Evolutionary conservation across 495 filamentous ascomycete genomes (phyloP), one percentile per base, ranked within the genome.

Genomic region (Penicillium argentinense): DNA sequence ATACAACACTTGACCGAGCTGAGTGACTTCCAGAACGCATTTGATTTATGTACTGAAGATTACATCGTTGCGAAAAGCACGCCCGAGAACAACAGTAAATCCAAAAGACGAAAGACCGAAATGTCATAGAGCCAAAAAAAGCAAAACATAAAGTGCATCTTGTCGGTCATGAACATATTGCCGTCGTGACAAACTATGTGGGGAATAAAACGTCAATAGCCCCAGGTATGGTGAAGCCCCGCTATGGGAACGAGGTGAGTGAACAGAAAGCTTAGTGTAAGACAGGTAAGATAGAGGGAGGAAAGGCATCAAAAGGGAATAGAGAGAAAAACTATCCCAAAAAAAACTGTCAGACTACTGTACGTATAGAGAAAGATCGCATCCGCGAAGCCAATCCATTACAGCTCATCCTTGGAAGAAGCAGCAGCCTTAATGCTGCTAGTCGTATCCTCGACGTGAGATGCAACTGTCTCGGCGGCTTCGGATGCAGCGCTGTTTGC

Each of bases 321-420:
- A 24, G 41, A 16, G 29, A 41, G 27, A 51, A 22, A 14, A 41
- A 33, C 39, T n/a, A n/a, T n/a, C n/a, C n/a, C n/a, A 47, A 36
- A 47, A 33, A 37, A 32, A 32, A 34, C 29, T 17, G 36, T 39
- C 43, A 17, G 36, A 41, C 27, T 38, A 57, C 49, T n/a, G n/a
- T n/a, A n/a, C n/a, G n/a, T n/a, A n/a, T n/a, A n/a, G n/a, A n/a
- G n/a, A n/a, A n/a, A 57, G 33, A 54, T 48, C 41, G n/a, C 3
- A 56, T 36, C 25, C 11, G 39, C 9, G 17, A 36, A 9, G 22
- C 5, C 22, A 23, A 32, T 21, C 24, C 5, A 39, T 69, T 61
- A 87, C 43, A 87, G 59, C 59, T 87, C 83, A 52, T 86, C 82
- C 54, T 74, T 80, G 30, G 64, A 51, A 12, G 53, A 59, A 32